Evolutionary conservation across 78 protist species (phyloP).

Genomic region (Isochrysis galbana): DNA sequence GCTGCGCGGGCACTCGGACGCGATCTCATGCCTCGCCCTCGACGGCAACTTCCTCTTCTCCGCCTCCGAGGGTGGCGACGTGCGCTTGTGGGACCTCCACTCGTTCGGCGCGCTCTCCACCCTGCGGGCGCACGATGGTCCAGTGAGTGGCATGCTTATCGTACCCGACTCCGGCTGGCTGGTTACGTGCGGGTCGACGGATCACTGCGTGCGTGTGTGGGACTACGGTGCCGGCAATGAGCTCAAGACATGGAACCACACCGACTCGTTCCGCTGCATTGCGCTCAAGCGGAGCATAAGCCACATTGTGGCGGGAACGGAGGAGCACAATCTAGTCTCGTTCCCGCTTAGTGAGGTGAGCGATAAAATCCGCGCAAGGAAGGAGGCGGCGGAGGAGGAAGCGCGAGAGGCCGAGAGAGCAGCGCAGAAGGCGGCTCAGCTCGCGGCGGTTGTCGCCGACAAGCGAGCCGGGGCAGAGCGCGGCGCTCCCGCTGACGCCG

Average conservation of each 20-base stretch:
- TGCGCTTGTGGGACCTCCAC: conserved; percentile 24
- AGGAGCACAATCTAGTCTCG: too few relatives aligned
- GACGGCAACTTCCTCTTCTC: conserved; percentile 29
- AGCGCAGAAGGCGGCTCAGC: too few relatives aligned
- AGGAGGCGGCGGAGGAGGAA: too few relatives aligned
- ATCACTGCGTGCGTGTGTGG: neutral
- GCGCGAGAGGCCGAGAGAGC: too few relatives aligned
- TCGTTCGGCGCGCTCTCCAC: neutral
- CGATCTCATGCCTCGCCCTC: neutral
- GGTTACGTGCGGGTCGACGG: neutral
- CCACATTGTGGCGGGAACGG: neutral
- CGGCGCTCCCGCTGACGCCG: too few relatives aligned
- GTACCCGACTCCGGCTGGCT: neutral
- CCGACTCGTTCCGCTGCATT: neutral
- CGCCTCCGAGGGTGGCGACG: conserved; percentile 5
- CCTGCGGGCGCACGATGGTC: neutral
- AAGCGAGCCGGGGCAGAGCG: too few relatives aligned
- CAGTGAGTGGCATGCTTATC: neutral
- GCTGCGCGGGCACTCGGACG: neutral
- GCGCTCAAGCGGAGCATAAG: neutral
- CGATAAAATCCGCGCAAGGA: too few relatives aligned
- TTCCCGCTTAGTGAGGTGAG: too few relatives aligned
- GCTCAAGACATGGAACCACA: neutral
- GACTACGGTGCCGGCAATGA: neutral
- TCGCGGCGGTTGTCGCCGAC: too few relatives aligned